These are phyloP conservation scores for Phytophthora crassamura DNA, from an alignment of 352 stramenopile genomes.

Conservation along the genomic window DNA sequence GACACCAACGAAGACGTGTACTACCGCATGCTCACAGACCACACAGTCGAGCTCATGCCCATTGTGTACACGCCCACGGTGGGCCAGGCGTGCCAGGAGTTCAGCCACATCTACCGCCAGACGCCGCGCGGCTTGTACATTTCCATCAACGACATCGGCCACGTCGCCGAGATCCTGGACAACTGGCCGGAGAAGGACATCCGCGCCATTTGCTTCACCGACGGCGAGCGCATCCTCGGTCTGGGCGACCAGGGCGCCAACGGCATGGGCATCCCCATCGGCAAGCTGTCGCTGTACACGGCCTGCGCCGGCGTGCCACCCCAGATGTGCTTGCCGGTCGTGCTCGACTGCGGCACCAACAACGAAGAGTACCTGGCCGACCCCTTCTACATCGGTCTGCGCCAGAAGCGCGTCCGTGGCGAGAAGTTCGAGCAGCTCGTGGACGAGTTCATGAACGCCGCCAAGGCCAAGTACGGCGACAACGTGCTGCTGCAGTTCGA, in stretches of 20 bases:
- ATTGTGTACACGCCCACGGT: constrained; percentile 99
- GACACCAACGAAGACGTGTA: constrained; percentile 92
- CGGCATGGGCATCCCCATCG: constrained; percentile 94
- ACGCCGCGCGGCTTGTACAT: constrained; percentile 94
- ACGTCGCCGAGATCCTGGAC: constrained; percentile 91
- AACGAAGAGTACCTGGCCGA: constrained; percentile 94
- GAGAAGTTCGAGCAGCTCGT: constrained; percentile 94
- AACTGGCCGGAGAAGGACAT: constrained; percentile 97
- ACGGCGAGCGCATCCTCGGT: constrained; percentile 96
- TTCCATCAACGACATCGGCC: constrained; percentile 82
- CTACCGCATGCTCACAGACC: constrained; percentile 90
- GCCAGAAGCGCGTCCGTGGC: constrained; percentile 89
- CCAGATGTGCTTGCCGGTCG: constrained; percentile 93
- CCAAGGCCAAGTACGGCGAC: constrained; percentile 89
- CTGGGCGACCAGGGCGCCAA: constrained; percentile 95
- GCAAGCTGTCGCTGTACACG: constrained; percentile 96
- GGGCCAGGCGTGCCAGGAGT: constrained; percentile 92
- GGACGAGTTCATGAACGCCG: constrained; percentile 96
- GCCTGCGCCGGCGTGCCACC: constrained; percentile 94
- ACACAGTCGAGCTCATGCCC: constrained; percentile 94
- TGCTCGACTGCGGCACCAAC: constrained; percentile 96
- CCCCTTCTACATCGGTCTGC: constrained; percentile 95
- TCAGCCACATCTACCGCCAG: constrained; percentile 91
- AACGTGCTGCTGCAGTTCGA: constrained; percentile 90
- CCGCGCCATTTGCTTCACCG: constrained; percentile 96